Percentiles rank a stretch among this genome's conserved stretches.
phyloP scores from a whole-genome alignment of 2,329 filamentous ascomycete genomes.

The Aspergillus spinulosporus region DNA sequence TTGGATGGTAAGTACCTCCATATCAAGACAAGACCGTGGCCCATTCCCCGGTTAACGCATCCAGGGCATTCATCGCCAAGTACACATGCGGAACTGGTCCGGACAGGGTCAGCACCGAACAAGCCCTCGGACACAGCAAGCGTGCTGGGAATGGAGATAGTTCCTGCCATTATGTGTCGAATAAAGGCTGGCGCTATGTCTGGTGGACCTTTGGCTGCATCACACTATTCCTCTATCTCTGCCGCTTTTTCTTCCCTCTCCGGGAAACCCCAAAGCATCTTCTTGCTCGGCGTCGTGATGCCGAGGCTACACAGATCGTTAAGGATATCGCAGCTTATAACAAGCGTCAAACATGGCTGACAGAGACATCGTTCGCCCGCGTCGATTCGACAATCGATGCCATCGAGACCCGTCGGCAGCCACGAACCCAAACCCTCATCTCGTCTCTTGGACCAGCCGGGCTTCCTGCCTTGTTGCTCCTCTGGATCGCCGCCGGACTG shows the following conservation, averaged over 20 bases:
- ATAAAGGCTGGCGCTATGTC: slow-evolving; percentile 27
- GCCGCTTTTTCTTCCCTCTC: slow-evolving; percentile 20
- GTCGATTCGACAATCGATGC: slow-evolving; percentile 22
- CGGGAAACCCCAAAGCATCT: slow-evolving; percentile 24
- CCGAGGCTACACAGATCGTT: slow-evolving; percentile 23
- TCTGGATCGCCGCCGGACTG: slow-evolving; percentile 21
- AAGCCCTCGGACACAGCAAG: slow-evolving; percentile 13
- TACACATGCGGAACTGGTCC: slow-evolving; percentile 27
- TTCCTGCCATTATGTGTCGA: slow-evolving; percentile 24
- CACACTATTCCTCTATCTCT: slow-evolving; percentile 23
- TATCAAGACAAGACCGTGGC: background rate
- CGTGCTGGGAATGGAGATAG: background rate
- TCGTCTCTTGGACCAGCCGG: background rate
- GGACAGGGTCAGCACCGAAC: slow-evolving; percentile 18
- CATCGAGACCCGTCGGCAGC: background rate
- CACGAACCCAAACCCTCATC: background rate
- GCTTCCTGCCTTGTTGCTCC: slow-evolving; percentile 12
- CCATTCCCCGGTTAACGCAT: background rate
- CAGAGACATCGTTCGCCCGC: slow-evolving; percentile 20
- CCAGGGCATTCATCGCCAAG: slow-evolving; percentile 24
- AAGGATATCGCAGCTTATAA: slow-evolving; percentile 23
- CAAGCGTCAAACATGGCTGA: slow-evolving; percentile 21
- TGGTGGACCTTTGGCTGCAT: slow-evolving; percentile 28
- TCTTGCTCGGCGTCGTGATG: slow-evolving; percentile 19
- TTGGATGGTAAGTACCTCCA: slow-evolving; percentile 21